phyloP scores from a whole-genome alignment of 1,139 yeast genomes.

The Petasospora fabianii region DNA sequence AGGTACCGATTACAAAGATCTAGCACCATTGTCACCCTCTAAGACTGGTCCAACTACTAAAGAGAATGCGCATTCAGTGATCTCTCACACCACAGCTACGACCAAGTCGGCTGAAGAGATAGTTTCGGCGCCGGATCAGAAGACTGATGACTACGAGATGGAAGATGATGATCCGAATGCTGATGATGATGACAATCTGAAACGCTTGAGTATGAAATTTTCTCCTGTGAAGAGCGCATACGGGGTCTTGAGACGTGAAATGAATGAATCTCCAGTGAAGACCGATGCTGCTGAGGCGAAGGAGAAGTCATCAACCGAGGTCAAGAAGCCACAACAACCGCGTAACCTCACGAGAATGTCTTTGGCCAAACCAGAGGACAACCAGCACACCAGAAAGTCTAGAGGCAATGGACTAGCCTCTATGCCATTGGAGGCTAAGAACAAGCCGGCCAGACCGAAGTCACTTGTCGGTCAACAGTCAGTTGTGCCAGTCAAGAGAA shows the following conservation, averaged over 20 bases:
- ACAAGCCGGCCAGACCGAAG: conserved; percentile 15
- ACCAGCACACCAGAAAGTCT: conserved; percentile 20
- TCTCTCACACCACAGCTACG: neutral
- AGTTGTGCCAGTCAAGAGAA: conserved; percentile 18
- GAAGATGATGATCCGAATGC: conserved; percentile 1
- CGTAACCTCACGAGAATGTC: conserved; percentile 23
- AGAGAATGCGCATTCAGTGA: neutral
- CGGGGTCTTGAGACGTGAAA: conserved; percentile 22
- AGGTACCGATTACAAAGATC: neutral
- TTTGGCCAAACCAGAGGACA: conserved; percentile 20
- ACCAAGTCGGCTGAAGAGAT: too few species aligned
- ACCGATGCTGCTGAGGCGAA: neutral
- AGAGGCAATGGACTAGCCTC: conserved; percentile 23
- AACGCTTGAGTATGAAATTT: conserved; percentile 17
- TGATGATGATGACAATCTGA: conserved; percentile 10
- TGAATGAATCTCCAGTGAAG: conserved; percentile 20
- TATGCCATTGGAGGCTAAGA: conserved; percentile 20
- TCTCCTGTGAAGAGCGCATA: conserved; percentile 28
- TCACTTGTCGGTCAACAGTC: conserved; percentile 20
- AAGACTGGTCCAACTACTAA: neutral
- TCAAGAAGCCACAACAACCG: conserved; percentile 6
- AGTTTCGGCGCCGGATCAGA: too few species aligned
- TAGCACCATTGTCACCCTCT: neutral
- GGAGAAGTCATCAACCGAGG: neutral
- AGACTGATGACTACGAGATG: neutral